Conservation (phyloP, 108 stramenopile species). For the Nitzschia inconspicua region DNA sequence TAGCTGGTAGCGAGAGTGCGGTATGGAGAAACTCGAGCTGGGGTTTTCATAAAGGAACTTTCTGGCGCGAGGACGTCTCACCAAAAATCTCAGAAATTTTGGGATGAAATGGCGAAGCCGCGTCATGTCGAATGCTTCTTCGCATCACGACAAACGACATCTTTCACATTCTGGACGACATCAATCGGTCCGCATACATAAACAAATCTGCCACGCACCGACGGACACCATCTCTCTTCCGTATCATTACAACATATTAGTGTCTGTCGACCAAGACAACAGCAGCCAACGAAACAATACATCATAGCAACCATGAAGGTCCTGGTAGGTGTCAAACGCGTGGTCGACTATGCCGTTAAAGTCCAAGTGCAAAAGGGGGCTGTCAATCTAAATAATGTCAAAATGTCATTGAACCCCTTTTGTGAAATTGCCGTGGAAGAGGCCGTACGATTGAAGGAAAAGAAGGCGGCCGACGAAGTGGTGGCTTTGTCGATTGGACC, state of each 20-base stretch:
- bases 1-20: no score
- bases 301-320: slow-evolving; percentile 55
- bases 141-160: background rate
- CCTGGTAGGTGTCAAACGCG: slow-evolving; percentile 97
- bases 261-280: background rate
- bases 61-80: no score
- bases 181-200: background rate
- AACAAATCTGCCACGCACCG: no score
- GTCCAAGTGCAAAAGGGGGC: slow-evolving; percentile 94
- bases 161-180: background rate
- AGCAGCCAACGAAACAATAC: background rate
- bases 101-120: no score
- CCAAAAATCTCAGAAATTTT: no score
- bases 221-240: no score
- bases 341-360: slow-evolving; percentile 99
- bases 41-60: no score
- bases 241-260: no score
- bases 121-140: no score
- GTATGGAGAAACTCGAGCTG: no score
- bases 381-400: slow-evolving; percentile 96
- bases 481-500: slow-evolving; percentile 97
- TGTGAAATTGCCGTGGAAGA: slow-evolving; percentile 99
- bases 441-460: slow-evolving; percentile 95
- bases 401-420: slow-evolving; percentile 99
- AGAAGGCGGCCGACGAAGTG: slow-evolving; percentile 81